phyloP scores from a whole-genome alignment of 2,329 filamentous ascomycete genomes.

The Colletotrichum tanaceti region DNA sequence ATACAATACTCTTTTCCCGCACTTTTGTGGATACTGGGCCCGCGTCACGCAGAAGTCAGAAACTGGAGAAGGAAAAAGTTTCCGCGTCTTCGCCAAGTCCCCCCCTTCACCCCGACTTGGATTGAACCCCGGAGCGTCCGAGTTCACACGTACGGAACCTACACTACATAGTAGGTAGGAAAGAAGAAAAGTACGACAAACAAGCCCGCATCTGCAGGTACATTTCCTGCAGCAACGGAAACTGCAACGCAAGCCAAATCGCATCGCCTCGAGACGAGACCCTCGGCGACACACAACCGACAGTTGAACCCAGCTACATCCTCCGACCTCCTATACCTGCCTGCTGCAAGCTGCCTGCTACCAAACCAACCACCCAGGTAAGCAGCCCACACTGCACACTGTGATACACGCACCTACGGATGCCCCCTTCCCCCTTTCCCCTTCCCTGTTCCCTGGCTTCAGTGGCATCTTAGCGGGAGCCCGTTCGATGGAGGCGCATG shows the following conservation, averaged over 20 bases:
- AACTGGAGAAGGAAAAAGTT: not conserved
- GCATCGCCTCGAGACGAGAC: constrained; percentile 27
- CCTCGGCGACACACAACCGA: constrained; percentile 26
- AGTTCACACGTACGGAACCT: no score
- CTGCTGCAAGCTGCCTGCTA: no score
- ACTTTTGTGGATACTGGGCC: constrained; percentile 20
- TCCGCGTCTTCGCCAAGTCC: not conserved
- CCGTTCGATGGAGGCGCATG: constrained; percentile 31
- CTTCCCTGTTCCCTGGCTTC: constrained; percentile 16
- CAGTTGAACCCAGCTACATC: not conserved
- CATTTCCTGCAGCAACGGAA: constrained; percentile 20
- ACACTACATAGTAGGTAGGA: no score
- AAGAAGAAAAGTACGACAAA: not conserved
- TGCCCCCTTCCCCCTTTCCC: no score
- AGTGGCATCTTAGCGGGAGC: constrained; percentile 17
- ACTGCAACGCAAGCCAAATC: constrained; percentile 17
- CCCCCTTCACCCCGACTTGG: not conserved
- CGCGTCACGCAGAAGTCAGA: constrained; percentile 5
- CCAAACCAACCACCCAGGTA: constrained; percentile 13
- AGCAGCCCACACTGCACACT: constrained; percentile 10
- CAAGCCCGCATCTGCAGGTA: constrained; percentile 15
- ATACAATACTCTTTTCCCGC: constrained; percentile 22
- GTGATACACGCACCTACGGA: not conserved
- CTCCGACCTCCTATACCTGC: no score
- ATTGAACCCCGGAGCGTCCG: constrained; percentile 16